These are phyloP conservation scores for Pleurotus salmoneostramineus DNA, from an alignment of 768 basidiomycete genomes.

Conservation along the genomic window DNA sequence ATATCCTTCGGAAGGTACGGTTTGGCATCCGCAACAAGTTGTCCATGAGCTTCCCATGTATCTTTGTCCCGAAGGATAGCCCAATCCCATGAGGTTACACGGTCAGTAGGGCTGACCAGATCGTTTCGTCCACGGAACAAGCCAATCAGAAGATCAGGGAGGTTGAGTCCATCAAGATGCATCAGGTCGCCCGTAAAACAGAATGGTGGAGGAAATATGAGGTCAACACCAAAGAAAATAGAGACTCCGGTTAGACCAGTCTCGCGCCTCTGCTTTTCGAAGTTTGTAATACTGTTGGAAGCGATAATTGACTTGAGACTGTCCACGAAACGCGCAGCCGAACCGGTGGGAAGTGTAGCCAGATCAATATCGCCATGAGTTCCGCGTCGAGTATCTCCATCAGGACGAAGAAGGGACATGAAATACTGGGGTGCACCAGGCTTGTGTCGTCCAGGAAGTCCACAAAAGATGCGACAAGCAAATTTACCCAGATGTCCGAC, in stretches of 20 bases:
- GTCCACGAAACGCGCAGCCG: conserved; percentile 9
- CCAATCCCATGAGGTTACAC: conserved; percentile 15
- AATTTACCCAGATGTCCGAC: conserved; percentile 30
- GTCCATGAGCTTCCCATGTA: conserved; percentile 23
- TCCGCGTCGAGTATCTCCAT: conserved; percentile 16
- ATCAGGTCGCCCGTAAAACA: conserved; percentile 39
- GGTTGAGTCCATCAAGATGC: conserved; percentile 30
- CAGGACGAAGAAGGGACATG: conserved; percentile 22
- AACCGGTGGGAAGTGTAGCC: conserved; percentile 7
- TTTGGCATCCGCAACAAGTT: conserved; percentile 16
- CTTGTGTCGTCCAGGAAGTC: conserved; percentile 25
- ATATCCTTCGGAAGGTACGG: conserved; percentile 25
- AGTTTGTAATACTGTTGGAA: conserved; percentile 15
- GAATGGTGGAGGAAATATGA: conserved; percentile 22
- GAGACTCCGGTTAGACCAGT: conserved; percentile 32
- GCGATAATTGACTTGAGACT: conserved; percentile 10
- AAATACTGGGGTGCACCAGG: conserved; percentile 25
- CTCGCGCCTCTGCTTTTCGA: conserved; percentile 17
- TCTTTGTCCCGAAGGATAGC: conserved; percentile 12
- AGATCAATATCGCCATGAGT: conserved; percentile 20
- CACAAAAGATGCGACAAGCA: conserved; percentile 31
- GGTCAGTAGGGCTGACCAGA: not conserved
- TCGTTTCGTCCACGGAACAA: conserved; percentile 14
- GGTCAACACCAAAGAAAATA: conserved; percentile 28
- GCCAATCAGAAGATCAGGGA: conserved; percentile 32